Conservation (phyloP, 192 early-diverging fungal species). For the Gaertneriomyces sp. region DNA sequence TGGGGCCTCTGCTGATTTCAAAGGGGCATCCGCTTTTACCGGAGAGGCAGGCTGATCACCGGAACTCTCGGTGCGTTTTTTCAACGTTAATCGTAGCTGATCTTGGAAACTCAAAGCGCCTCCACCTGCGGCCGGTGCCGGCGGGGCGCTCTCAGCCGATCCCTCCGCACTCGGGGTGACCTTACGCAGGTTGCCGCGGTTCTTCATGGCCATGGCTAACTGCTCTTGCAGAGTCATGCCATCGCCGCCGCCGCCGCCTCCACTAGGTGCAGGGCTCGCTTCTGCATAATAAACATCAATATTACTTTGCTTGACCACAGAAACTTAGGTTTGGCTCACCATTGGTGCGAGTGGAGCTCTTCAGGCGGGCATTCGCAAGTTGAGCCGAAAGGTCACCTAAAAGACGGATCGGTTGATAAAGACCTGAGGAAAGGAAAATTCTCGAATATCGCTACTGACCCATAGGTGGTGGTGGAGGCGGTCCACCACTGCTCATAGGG, state of each 20-base stretch:
- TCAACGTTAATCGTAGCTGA: conserved; percentile 24
- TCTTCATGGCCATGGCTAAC: conserved; percentile 4
- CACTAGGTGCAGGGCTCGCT: too few species aligned
- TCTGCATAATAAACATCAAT: too few species aligned
- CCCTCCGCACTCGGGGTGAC: conserved; percentile 10
- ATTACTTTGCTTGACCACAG: too few species aligned
- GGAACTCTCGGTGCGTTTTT: conserved; percentile 8
- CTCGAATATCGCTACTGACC: not conserved
- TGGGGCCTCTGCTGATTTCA: conserved; percentile 7
- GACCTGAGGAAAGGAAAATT: too few species aligned
- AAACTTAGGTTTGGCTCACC: too few species aligned
- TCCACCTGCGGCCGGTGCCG: not conserved
- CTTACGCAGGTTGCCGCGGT: conserved; percentile 18
- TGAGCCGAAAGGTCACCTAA: conserved; percentile 6
- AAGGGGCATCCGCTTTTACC: not conserved
- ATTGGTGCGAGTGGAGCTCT: too few species aligned
- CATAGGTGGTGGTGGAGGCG: conserved; percentile 29
- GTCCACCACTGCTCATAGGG: conserved; percentile 17
- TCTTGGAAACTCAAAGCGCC: conserved; percentile 25
- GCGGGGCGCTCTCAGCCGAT: not conserved
- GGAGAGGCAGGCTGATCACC: not conserved
- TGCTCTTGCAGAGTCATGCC: conserved; percentile 16
- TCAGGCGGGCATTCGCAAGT: conserved; percentile 11
- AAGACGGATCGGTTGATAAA: too few species aligned
- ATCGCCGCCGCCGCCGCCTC: conserved; percentile 2